Evolutionary conservation across 2,329 filamentous ascomycete species (phyloP).

Genomic region (Zarea fungicola): DNA sequence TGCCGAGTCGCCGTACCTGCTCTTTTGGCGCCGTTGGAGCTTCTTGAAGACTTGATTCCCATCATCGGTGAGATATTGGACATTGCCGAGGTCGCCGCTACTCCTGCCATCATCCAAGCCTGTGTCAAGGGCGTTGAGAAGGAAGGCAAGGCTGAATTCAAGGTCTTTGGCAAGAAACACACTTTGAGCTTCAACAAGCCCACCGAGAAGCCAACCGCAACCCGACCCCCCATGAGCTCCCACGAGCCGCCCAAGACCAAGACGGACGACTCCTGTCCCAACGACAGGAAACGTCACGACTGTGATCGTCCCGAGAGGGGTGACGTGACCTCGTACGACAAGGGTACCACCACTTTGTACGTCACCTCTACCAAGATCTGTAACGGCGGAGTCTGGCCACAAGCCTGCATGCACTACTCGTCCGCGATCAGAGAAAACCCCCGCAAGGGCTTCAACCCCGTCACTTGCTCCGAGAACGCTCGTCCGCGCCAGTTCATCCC

Average conservation of each 20-base stretch:
- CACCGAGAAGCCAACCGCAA: neutral
- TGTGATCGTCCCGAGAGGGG: no score
- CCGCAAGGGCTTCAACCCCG: conserved; percentile 1
- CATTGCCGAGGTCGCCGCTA: conserved; percentile 19
- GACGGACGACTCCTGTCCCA: neutral
- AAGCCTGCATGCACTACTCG: conserved; percentile 9
- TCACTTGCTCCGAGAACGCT: neutral
- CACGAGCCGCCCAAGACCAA: neutral
- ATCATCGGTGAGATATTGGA: neutral
- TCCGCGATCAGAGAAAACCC: conserved; percentile 4
- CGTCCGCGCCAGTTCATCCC: no score
- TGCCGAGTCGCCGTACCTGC: conserved; percentile 29
- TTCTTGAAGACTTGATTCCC: no score
- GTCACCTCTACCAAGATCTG: neutral
- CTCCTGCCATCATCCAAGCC: conserved; percentile 24
- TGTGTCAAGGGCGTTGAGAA: conserved; percentile 30
- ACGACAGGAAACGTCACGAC: neutral
- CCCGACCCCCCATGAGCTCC: no score
- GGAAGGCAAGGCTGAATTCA: conserved; percentile 21
- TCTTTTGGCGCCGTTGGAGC: neutral
- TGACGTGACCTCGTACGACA: no score
- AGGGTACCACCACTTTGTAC: no score
- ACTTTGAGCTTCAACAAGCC: neutral
- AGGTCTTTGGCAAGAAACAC: conserved; percentile 5
- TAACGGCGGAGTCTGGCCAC: neutral